These are phyloP conservation scores for Solanum commersonii DNA, from an alignment of 257 asterid species.

Conservation along the genomic window DNA sequence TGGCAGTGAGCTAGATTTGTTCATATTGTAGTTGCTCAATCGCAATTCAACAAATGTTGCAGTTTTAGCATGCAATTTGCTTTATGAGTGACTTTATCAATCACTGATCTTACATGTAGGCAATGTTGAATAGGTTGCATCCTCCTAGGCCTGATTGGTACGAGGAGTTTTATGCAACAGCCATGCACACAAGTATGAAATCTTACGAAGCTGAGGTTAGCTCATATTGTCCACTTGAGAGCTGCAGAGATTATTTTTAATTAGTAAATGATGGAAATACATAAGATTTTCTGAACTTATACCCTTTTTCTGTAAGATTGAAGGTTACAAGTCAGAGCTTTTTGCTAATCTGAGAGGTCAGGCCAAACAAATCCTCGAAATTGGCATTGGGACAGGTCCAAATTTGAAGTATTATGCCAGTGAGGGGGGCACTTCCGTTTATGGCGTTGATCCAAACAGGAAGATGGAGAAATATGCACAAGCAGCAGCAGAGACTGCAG, in stretches of 20 bases:
- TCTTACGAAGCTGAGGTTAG: constrained; percentile 80
- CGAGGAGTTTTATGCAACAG: constrained; percentile 74
- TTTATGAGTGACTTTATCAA: background rate
- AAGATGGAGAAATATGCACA: constrained; percentile 81
- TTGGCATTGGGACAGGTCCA: constrained; percentile 91
- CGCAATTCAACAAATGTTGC: background rate
- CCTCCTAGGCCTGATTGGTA: constrained; percentile 92
- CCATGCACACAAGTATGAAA: constrained; percentile 41
- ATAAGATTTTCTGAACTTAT: background rate
- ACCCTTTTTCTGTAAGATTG: constrained; percentile 38
- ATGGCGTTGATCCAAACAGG: constrained; percentile 73
- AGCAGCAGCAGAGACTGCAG: constrained; percentile 58
- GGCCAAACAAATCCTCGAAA: constrained; percentile 50
- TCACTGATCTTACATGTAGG: constrained; percentile 25
- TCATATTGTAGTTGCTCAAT: background rate
- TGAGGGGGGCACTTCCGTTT: constrained; percentile 32
- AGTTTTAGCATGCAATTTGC: background rate
- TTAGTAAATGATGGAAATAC: background rate
- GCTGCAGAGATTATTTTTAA: background rate
- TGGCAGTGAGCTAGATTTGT: background rate
- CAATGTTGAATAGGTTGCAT: constrained; percentile 49
- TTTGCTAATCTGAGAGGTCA: constrained; percentile 63
- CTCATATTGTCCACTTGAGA: background rate
- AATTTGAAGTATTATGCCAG: constrained; percentile 68
- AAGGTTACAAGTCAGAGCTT: constrained; percentile 58